Evolutionary conservation across 371 early-diverging fungal genomes (phyloP).

Genomic region (Rhizopus arrhizus): DNA sequence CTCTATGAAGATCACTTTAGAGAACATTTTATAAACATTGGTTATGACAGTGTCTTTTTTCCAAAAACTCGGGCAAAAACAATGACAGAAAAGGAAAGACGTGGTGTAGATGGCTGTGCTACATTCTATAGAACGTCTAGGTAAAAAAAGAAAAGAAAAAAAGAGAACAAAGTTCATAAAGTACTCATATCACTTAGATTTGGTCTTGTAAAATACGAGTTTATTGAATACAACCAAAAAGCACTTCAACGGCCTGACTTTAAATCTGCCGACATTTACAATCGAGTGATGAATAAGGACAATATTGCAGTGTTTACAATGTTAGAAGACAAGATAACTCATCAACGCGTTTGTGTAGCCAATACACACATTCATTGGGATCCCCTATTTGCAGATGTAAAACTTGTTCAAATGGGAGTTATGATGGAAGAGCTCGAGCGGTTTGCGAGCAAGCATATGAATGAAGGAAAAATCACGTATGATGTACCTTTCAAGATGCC

Average conservation of each 20-base stretch:
- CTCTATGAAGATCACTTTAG: conserved; percentile 87
- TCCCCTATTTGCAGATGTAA: conserved; percentile 93
- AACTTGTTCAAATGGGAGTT: conserved; percentile 96
- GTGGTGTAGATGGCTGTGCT: conserved; percentile 96
- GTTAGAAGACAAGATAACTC: conserved; percentile 81
- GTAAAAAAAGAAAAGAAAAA: conserved; percentile 42
- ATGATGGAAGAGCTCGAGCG: conserved; percentile 88
- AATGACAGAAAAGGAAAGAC: conserved; percentile 88
- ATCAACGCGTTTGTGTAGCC: conserved; percentile 76
- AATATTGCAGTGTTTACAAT: conserved; percentile 91
- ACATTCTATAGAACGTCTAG: conserved; percentile 90
- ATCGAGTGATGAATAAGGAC: conserved; percentile 96
- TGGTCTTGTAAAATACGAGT: conserved; percentile 73
- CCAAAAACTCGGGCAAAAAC: conserved; percentile 93
- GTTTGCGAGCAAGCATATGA: conserved; percentile 52
- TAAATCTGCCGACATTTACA: conserved; percentile 89
- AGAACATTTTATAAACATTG: conserved; percentile 70
- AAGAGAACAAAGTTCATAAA: neutral
- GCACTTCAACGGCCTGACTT: conserved; percentile 88
- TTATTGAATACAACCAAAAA: conserved; percentile 93
- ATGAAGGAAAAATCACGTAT: conserved; percentile 28
- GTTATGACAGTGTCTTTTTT: conserved; percentile 93
- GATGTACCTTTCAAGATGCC: conserved; percentile 55
- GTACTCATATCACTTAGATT: neutral
- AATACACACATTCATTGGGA: conserved; percentile 97